Evolutionary conservation across 768 basidiomycete genomes (phyloP).

Genomic region (Tricholomella constricta): DNA sequence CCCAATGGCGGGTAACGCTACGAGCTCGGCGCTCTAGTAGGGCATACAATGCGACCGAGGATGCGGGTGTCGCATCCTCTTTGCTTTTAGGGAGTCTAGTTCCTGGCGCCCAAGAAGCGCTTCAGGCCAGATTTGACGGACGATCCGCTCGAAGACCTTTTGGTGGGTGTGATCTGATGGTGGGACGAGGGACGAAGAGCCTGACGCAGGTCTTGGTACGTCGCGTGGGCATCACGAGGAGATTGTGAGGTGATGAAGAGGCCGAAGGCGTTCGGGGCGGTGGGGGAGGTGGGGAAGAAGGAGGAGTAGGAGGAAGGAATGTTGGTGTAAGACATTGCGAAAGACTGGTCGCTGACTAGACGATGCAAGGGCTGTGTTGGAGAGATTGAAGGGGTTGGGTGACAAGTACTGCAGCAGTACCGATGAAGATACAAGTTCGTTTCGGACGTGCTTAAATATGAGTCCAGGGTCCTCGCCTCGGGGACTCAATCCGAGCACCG

Average conservation of each 20-base stretch:
- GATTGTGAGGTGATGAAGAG: slow-evolving; percentile 37
- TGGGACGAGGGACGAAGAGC: slow-evolving; percentile 32
- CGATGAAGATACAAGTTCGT: slow-evolving; percentile 1
- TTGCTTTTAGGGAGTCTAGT: slow-evolving; percentile 5
- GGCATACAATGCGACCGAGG: not conserved
- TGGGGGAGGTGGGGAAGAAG: slow-evolving; percentile 27
- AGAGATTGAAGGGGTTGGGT: slow-evolving; percentile 18
- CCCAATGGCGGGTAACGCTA: not conserved
- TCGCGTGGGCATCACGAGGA: slow-evolving; percentile 39
- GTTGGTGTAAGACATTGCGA: slow-evolving; percentile 32
- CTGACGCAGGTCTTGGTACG: slow-evolving; percentile 41
- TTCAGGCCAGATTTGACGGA: slow-evolving; percentile 17
- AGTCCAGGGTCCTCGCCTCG: slow-evolving; percentile 1
- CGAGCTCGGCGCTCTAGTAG: slow-evolving; percentile 11
- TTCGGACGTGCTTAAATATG: slow-evolving; percentile 15
- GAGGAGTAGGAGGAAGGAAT: slow-evolving; percentile 25
- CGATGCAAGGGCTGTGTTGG: slow-evolving; percentile 7
- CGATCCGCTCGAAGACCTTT: slow-evolving; percentile 9
- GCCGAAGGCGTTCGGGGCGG: slow-evolving; percentile 31
- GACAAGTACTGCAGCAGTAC: slow-evolving; percentile 14
- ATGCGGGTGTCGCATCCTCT: not conserved
- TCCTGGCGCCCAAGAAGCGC: slow-evolving; percentile 12
- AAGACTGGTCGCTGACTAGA: slow-evolving; percentile 16
- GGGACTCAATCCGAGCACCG: slow-evolving; percentile 1
- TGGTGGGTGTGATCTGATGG: not conserved